Evolutionary conservation across 305 asterid genomes (phyloP).

Genomic region (Rubia peregrina): DNA sequence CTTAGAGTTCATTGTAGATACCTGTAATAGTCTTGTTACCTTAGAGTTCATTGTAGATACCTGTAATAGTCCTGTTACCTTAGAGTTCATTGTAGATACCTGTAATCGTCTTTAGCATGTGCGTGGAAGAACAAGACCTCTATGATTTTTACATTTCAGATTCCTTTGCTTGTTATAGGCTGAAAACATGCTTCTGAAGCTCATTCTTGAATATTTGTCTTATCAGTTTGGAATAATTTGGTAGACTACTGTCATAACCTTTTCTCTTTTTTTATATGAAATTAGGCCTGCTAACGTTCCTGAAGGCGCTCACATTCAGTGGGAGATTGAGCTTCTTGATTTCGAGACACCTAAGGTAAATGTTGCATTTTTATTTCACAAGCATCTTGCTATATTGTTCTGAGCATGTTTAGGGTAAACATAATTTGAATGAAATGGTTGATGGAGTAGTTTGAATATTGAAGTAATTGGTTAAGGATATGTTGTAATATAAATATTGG

Average conservation of each 20-base stretch:
- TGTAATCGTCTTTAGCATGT: not conserved
- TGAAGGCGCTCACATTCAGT: constrained; percentile 66
- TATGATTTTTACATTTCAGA: not conserved
- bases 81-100: not conserved
- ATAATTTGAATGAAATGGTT: not conserved
- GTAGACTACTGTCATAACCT: not conserved
- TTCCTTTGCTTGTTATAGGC: not conserved
- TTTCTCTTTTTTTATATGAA: constrained; percentile 9
- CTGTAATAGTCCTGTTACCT: no score
- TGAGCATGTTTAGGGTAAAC: not conserved
- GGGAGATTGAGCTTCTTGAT: constrained; percentile 98
- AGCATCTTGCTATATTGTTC: not conserved
- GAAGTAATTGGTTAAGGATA: not conserved
- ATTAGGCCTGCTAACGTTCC: constrained; percentile 83
- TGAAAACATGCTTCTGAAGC: not conserved
- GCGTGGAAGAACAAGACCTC: not conserved
- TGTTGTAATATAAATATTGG: not conserved
- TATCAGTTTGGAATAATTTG: constrained; percentile 4
- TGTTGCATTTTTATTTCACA: not conserved
- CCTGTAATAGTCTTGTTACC: no score
- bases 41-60: not conserved
- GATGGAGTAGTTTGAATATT: not conserved
- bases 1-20: not conserved
- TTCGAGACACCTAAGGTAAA: constrained; percentile 82
- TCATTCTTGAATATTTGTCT: not conserved